phyloP scores from a whole-genome alignment of 192 early-diverging fungal species.

The Diversispora epigaea region DNA sequence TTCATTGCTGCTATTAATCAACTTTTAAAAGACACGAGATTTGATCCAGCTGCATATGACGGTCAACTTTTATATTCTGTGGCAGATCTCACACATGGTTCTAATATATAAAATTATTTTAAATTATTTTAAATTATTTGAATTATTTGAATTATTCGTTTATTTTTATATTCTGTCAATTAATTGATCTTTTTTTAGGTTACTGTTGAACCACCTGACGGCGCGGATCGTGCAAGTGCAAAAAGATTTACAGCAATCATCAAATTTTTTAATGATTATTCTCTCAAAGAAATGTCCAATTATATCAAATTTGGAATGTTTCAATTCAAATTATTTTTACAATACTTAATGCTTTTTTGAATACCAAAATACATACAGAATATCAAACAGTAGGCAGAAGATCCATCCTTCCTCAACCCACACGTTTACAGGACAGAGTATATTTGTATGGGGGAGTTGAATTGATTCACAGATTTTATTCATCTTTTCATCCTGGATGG shows the following conservation, averaged over 20 bases:
- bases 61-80: too few species aligned
- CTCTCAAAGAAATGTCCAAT: not conserved
- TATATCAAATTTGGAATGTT: not conserved
- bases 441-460: not conserved
- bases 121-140: too few species aligned
- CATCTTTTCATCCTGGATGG: not conserved
- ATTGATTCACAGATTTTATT: not conserved
- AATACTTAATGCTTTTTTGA: not conserved
- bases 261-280: not conserved
- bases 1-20: too few species aligned
- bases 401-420: not conserved
- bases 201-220: not conserved
- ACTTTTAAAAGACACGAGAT: too few species aligned
- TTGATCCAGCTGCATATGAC: too few species aligned
- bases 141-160: too few species aligned
- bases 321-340: not conserved
- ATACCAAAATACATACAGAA: not conserved
- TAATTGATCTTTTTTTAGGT: not conserved
- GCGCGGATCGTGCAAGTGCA: not conserved
- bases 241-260: not conserved
- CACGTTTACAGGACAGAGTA: not conserved
- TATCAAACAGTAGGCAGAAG: not conserved
- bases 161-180: too few species aligned
- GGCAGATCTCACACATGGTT: too few species aligned
- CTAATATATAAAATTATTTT: too few species aligned